A percentile compares a stretch with the other conserved stretches of the same genome.
These are phyloP conservation scores for Scenedesmus sp. DNA, from an alignment of 163 green algal genomes.

Conservation along the genomic window DNA sequence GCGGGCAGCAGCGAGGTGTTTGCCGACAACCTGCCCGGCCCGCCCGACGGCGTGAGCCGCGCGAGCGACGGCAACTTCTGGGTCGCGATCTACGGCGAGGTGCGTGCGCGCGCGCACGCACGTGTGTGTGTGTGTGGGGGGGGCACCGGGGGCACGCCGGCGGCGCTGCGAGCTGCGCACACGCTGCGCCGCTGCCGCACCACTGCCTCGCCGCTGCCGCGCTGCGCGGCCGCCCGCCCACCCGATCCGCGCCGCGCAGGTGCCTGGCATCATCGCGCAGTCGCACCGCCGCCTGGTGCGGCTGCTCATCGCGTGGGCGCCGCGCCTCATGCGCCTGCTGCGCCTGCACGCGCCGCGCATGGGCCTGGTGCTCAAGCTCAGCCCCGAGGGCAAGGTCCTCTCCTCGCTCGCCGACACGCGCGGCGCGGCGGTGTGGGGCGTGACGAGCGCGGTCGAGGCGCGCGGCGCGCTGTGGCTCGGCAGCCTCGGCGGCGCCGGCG, in stretches of 20 bases:
- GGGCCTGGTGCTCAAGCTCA: slow-evolving; percentile 31
- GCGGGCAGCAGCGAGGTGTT: slow-evolving; percentile 50
- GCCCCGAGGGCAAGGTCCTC: background rate
- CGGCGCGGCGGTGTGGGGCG: slow-evolving; percentile 43
- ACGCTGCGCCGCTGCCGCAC: background rate
- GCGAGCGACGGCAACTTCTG: slow-evolving; percentile 47
- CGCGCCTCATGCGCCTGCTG: slow-evolving; percentile 34
- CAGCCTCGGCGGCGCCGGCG: slow-evolving; percentile 41
- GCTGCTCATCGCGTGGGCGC: slow-evolving; percentile 19
- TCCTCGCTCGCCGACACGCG: slow-evolving; percentile 52
- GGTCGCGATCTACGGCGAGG: slow-evolving; percentile 30
- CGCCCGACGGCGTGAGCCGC: slow-evolving; percentile 55
- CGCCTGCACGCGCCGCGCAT: background rate
- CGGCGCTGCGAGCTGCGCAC: background rate
- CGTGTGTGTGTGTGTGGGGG: too few relatives aligned
- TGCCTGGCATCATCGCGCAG: background rate
- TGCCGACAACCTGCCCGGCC: slow-evolving; percentile 50
- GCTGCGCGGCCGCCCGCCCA: too few relatives aligned
- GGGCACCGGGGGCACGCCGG: too few relatives aligned
- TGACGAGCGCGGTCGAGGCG: slow-evolving; percentile 50
- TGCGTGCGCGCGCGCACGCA: background rate
- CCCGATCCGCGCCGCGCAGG: too few relatives aligned
- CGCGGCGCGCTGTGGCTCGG: slow-evolving; percentile 60
- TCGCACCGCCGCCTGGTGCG: slow-evolving; percentile 16
- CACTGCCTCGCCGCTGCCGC: background rate